These are phyloP conservation scores for Coprinopsis sp. DNA, from an alignment of 768 basidiomycete genomes.

Conservation along the genomic window DNA sequence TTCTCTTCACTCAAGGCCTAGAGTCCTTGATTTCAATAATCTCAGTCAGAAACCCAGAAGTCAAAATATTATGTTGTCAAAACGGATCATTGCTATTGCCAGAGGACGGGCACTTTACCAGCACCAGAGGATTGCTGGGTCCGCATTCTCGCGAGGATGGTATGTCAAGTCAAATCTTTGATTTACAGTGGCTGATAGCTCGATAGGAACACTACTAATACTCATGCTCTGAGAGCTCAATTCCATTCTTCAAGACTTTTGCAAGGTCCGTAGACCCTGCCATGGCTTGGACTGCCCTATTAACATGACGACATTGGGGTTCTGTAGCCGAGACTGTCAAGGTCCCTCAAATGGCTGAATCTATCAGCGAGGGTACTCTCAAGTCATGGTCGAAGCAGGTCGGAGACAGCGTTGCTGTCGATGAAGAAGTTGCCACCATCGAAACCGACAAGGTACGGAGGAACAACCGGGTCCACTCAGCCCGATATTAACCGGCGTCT, in stretches of 20 bases:
- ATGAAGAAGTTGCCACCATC: slow-evolving; percentile 96
- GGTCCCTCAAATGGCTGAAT: slow-evolving; percentile 97
- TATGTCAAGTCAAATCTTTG: slow-evolving; percentile 3
- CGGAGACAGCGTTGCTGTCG: slow-evolving; percentile 83
- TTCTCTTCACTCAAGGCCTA: not conserved
- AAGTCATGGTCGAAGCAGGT: slow-evolving; percentile 93
- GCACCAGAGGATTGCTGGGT: slow-evolving; percentile 22
- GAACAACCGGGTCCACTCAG: not conserved
- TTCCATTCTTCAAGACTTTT: slow-evolving; percentile 70
- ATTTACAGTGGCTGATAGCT: slow-evolving; percentile 9
- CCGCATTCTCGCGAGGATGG: slow-evolving; percentile 21
- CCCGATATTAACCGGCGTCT: slow-evolving; percentile 4
- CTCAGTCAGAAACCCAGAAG: not conserved
- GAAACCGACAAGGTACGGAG: slow-evolving; percentile 91
- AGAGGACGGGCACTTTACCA: slow-evolving; percentile 52
- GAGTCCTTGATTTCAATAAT: not conserved
- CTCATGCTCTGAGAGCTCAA: slow-evolving; percentile 47
- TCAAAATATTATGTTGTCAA: slow-evolving; percentile 53
- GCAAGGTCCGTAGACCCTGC: slow-evolving; percentile 47
- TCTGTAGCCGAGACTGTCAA: slow-evolving; percentile 77
- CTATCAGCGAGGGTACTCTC: slow-evolving; percentile 95
- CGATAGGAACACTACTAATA: slow-evolving; percentile 43
- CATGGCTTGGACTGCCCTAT: not conserved
- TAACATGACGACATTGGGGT: not conserved
- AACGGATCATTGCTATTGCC: slow-evolving; percentile 61